Evolutionary conservation across 2,329 filamentous ascomycete genomes (phyloP).

Genomic region (Davidsoniella virescens): DNA sequence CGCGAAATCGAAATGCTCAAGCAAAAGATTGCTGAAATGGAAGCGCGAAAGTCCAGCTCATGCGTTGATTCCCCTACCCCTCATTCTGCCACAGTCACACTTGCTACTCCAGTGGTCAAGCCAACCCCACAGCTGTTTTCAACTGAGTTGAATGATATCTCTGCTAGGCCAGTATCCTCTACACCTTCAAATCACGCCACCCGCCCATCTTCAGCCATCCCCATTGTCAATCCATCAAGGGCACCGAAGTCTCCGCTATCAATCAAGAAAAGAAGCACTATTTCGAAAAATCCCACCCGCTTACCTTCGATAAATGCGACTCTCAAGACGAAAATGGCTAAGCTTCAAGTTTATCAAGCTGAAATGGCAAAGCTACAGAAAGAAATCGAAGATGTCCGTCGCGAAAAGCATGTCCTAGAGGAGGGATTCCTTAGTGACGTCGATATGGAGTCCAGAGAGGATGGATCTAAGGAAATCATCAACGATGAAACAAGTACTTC

Average conservation of each 20-base stretch:
- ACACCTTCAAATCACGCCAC: background rate
- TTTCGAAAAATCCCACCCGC: conserved; percentile 18
- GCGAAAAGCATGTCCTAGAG: conserved; percentile 4
- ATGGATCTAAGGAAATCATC: background rate
- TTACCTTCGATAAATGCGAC: conserved; percentile 18
- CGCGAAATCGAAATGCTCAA: conserved; percentile 45
- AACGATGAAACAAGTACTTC: background rate
- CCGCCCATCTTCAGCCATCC: background rate
- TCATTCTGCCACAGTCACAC: background rate
- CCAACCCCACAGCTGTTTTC: no score
- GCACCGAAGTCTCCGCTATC: background rate
- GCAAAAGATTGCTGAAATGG: conserved; percentile 39
- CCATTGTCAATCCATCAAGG: background rate
- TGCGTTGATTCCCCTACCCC: background rate
- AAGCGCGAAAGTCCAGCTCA: conserved; percentile 32
- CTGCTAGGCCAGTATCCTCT: no score
- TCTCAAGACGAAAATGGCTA: conserved; percentile 18
- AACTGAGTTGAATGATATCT: no score
- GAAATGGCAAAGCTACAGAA: conserved; percentile 9
- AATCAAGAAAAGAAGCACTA: background rate
- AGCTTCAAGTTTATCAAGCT: conserved; percentile 6
- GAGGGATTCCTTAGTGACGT: background rate
- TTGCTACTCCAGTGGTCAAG: no score
- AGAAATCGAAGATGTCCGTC: conserved; percentile 9
- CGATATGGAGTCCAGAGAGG: background rate